Evolutionary conservation across 1,139 yeast genomes (phyloP), one percentile per base, ranked within the genome.

Genomic region (Taphrina sp.): DNA sequence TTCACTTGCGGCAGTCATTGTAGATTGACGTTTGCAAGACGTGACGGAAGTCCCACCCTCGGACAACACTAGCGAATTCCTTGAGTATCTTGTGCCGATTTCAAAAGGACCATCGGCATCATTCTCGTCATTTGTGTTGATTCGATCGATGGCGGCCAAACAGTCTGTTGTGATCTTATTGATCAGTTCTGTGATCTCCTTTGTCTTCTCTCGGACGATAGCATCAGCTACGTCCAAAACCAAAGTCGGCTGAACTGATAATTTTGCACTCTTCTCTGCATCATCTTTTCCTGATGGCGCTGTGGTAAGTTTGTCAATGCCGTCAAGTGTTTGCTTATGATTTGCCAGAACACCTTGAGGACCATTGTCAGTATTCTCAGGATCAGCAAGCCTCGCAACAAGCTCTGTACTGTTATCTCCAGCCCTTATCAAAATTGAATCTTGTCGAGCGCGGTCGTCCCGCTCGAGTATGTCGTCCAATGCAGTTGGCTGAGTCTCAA

Each of bases 101-200:
- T 28, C 29, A 34, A 44, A 31, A 20, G 44, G 53, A 10, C 28
- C 19, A 19, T n/a, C n/a, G n/a, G n/a, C n/a, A n/a, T 29, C 45
- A 8, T 51, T 36, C n/a, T 52, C 56, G 22, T 35, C 56, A 24
- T 12, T 26, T 3, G 14, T 37, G 19, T 34, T 43, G 44, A 52
- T 43, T n/a, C 41, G 43, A 28, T 52, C 56, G 16, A 52, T 44
- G 22, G 56, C 51, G 5, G 49, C 24, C 5, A 44, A 28, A 34
- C 56, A 52, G 17, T 52, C 49, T 22, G 49, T 39, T 14, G 56
- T 52, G 34, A 52, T 52, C 29, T 42, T 36, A n/a, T 52, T 43
- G 51, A 52, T 33, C 35, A 52, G 29, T 10, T 22, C 23, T 12
- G 51, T 35, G 20, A 52, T 42, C 17, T 52, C 51, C 7, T 14